Evolutionary conservation across 2,329 filamentous ascomycete genomes (phyloP).

Genomic region (Fusarium zealandicum): DNA sequence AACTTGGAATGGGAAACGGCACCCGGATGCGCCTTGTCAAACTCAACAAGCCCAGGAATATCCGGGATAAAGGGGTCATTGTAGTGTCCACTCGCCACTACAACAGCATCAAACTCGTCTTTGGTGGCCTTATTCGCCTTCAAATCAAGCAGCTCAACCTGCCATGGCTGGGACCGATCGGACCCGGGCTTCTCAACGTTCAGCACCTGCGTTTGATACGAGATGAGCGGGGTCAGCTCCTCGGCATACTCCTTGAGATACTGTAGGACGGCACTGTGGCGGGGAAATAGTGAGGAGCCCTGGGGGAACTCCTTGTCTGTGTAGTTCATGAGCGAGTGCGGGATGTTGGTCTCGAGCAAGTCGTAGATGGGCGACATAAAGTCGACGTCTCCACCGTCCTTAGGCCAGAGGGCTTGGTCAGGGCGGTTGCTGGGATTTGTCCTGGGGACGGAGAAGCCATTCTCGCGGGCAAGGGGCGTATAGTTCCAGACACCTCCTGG

Average conservation of each 20-base stretch:
- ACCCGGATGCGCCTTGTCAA: slow-evolving; percentile 57
- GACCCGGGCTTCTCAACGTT: slow-evolving; percentile 40
- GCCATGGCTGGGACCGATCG: slow-evolving; percentile 49
- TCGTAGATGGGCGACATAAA: slow-evolving; percentile 78
- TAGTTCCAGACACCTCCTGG: slow-evolving; percentile 80
- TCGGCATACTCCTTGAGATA: slow-evolving; percentile 72
- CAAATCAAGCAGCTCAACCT: slow-evolving; percentile 48
- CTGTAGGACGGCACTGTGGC: slow-evolving; percentile 65
- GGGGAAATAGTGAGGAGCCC: slow-evolving; percentile 70
- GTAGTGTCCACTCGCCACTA: slow-evolving; percentile 70
- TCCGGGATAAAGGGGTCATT: slow-evolving; percentile 65
- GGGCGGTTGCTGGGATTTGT: slow-evolving; percentile 42
- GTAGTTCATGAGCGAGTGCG: slow-evolving; percentile 74
- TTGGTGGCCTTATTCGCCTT: slow-evolving; percentile 33
- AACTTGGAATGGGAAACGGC: slow-evolving; percentile 70
- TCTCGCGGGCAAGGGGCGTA: slow-evolving; percentile 45
- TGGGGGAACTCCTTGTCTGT: slow-evolving; percentile 66
- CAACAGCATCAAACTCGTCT: slow-evolving; percentile 64
- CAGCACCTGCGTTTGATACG: slow-evolving; percentile 69
- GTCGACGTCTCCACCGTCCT: slow-evolving; percentile 45
- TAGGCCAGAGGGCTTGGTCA: slow-evolving; percentile 54
- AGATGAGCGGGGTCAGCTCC: slow-evolving; percentile 64
- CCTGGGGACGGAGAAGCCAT: slow-evolving; percentile 42
- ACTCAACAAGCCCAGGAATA: slow-evolving; percentile 62
- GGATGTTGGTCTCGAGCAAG: slow-evolving; percentile 77